Conservation (phyloP, 2,329 filamentous ascomycete genomes). For the Cryphonectria radicalis region DNA sequence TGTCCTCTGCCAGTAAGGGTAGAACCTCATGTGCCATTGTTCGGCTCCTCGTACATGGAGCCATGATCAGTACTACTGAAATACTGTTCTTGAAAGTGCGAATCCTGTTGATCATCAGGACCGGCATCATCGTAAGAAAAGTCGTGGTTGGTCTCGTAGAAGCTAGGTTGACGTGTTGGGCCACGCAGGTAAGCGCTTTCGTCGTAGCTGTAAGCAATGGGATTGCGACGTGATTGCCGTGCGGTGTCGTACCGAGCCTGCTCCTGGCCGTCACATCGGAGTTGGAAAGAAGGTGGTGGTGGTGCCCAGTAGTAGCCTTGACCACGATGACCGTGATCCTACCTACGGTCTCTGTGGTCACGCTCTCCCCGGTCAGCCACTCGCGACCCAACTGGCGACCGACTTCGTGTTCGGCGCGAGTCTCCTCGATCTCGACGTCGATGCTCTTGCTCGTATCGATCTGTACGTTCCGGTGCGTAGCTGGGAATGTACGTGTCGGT, state of each 20-base stretch:
- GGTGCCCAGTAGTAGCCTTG: slow-evolving; percentile 42
- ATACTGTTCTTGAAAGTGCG: background rate
- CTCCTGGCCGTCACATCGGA: slow-evolving; percentile 39
- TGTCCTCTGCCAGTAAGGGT: no score
- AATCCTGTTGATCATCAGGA: background rate
- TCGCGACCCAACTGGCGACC: slow-evolving; percentile 23
- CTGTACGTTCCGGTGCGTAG: slow-evolving; percentile 47
- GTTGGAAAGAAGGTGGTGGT: slow-evolving; percentile 27
- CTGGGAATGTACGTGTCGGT: slow-evolving; percentile 56
- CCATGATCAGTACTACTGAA: background rate
- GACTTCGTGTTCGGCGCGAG: slow-evolving; percentile 22
- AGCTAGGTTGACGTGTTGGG: background rate
- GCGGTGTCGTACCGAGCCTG: slow-evolving; percentile 43
- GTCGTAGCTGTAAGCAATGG: slow-evolving; percentile 39
- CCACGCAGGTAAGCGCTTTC: background rate
- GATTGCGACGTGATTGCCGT: slow-evolving; percentile 35
- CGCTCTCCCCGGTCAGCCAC: slow-evolving; percentile 25
- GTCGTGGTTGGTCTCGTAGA: background rate
- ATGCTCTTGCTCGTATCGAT: slow-evolving; percentile 41
- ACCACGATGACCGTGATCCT: slow-evolving; percentile 39
- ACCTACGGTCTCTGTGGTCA: slow-evolving; percentile 34
- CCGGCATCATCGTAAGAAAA: background rate
- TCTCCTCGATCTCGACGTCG: slow-evolving; percentile 26
- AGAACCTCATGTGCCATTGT: background rate
- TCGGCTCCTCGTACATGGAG: background rate